A percentile compares a stretch with the other conserved stretches of the same genome.
Evolutionary conservation across 148 eudicot genomes (phyloP).

Genomic region (Cornus kousa): DNA sequence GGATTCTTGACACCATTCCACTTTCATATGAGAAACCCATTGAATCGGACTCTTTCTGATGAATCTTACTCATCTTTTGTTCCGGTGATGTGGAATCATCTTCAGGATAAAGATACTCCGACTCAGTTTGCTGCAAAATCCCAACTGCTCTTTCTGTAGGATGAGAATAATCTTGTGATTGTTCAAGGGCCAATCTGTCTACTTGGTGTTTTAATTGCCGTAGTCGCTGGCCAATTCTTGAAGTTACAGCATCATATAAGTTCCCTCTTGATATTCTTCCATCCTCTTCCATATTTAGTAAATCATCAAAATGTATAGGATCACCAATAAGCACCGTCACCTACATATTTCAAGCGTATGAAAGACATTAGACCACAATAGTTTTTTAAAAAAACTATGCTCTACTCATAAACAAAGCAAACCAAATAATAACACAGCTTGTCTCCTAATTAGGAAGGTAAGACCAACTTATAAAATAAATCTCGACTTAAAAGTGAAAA

Average conservation of each 20-base stretch:
- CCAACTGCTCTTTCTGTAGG: too few species aligned
- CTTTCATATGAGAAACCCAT: constrained; percentile 29
- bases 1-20: constrained; percentile 54
- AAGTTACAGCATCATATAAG: constrained; percentile 68
- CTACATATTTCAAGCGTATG: constrained; percentile 32
- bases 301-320: constrained; percentile 77
- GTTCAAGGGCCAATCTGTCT: constrained; percentile 47
- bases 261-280: constrained; percentile 43
- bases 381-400: too few species aligned
- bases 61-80: constrained; percentile 9
- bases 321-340: constrained; percentile 89
- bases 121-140: too few species aligned
- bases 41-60: constrained; percentile 23
- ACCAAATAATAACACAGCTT: too few species aligned
- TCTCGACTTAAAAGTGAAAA: too few species aligned
- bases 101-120: constrained; percentile 44
- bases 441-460: too few species aligned
- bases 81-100: not conserved
- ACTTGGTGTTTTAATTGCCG: constrained; percentile 60
- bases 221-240: constrained; percentile 64
- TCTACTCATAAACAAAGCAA: too few species aligned
- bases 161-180: constrained; percentile 27
- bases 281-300: constrained; percentile 36
- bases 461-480: too few species aligned
- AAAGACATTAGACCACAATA: too few species aligned